phyloP scores from a whole-genome alignment of 169 alveolate species.

The Eimeria necatrix region DNA sequence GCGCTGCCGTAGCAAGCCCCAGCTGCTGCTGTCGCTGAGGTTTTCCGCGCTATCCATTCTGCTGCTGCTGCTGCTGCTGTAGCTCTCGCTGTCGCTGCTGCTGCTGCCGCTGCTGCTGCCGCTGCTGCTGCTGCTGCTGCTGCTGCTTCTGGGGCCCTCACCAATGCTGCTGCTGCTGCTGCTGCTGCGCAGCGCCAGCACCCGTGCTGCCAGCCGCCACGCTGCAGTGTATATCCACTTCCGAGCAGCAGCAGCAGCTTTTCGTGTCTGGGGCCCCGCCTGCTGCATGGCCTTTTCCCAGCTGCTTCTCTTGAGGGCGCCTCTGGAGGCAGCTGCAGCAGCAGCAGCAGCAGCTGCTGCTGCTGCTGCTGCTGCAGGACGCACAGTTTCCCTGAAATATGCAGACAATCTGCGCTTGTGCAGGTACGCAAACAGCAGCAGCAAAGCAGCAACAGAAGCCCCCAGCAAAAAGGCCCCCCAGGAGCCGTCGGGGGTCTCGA shows the following conservation, averaged over 20 bases:
- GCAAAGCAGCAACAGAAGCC: conserved; percentile 36
- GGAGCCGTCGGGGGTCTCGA: neutral
- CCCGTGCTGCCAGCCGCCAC: neutral
- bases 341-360: conserved; percentile 28
- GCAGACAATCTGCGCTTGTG: conserved; percentile 34
- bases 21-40: conserved; percentile 26
- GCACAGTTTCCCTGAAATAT: neutral
- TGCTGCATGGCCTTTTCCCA: neutral
- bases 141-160: neutral
- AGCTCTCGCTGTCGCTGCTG: neutral
- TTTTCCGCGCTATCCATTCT: neutral
- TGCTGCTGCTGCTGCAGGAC: conserved; percentile 18
- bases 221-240: conserved; percentile 5
- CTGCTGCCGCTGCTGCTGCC: neutral
- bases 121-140: neutral
- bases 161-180: conserved; percentile 14
- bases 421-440: neutral
- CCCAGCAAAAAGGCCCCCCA: neutral
- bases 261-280: neutral
- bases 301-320: neutral
- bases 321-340: neutral
- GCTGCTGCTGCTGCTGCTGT: neutral
- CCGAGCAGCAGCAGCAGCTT: conserved; percentile 27
- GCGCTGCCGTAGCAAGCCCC: neutral
- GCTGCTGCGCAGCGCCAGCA: neutral